Conservation (phyloP, 306 rosid genomes). For the Prinsepia uniflora region DNA sequence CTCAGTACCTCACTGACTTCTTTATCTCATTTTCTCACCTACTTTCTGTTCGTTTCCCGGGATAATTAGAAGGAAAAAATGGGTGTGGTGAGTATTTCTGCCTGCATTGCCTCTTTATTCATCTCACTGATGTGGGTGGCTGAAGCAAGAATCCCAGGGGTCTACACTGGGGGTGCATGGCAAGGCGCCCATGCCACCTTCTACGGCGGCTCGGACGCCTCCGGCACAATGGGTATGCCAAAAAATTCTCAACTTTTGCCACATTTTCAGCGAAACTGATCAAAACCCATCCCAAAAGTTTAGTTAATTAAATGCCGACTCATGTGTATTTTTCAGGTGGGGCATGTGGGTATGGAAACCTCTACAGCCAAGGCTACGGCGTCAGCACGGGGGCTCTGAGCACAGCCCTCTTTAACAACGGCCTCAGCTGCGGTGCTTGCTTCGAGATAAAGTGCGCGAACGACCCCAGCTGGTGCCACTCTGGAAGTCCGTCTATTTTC, state of each 20-base stretch:
- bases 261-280: not conserved
- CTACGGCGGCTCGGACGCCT: slow-evolving; percentile 93
- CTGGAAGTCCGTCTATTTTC: slow-evolving; percentile 85
- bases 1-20: slow-evolving; percentile 4
- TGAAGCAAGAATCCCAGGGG: slow-evolving; percentile 77
- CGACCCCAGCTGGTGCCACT: slow-evolving; percentile 74
- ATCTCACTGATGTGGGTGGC: slow-evolving; percentile 35
- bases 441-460: slow-evolving; percentile 84
- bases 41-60: not conserved
- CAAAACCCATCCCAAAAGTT: not conserved
- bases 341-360: slow-evolving; percentile 95
- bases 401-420: slow-evolving; percentile 85
- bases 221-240: slow-evolving; percentile 90
- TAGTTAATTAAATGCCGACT: not conserved
- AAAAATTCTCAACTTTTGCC: not conserved
- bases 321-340: slow-evolving; percentile 46
- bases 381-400: slow-evolving; percentile 91
- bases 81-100: slow-evolving; percentile 29
- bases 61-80: slow-evolving; percentile 15
- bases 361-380: slow-evolving; percentile 96
- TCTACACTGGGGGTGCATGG: slow-evolving; percentile 69
- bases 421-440: slow-evolving; percentile 87
- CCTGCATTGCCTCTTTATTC: slow-evolving; percentile 36
- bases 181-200: slow-evolving; percentile 87
- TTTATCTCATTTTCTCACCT: not conserved